Percentiles rank a stretch among this genome's conserved stretches.
phyloP scores from a whole-genome alignment of 2,329 filamentous ascomycete species.

The Diaporthe sp. region DNA sequence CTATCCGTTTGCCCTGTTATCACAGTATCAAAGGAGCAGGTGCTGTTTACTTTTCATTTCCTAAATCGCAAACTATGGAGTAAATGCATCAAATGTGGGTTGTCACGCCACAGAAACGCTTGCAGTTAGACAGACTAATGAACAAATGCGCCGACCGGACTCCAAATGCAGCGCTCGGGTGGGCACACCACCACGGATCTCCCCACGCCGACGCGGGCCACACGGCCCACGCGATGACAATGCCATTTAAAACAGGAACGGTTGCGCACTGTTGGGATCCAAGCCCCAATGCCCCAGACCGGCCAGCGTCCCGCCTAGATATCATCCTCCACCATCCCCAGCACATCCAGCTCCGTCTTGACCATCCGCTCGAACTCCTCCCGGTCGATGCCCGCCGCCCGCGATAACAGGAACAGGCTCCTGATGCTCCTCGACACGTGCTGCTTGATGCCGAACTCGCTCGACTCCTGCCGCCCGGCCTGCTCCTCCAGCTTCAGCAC shows the following conservation, averaged over 20 bases:
- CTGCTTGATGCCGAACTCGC: constrained; percentile 81
- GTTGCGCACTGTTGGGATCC: background rate
- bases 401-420: constrained; percentile 80
- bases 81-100: constrained; percentile 15
- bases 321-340: constrained; percentile 77
- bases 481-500: constrained; percentile 74
- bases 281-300: background rate
- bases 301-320: background rate
- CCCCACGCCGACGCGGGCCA: constrained; percentile 10
- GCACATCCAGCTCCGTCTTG: constrained; percentile 77
- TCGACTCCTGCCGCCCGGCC: constrained; percentile 70
- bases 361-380: constrained; percentile 83
- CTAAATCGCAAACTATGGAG: background rate
- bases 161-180: constrained; percentile 32
- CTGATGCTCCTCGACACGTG: constrained; percentile 84
- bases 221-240: constrained; percentile 12
- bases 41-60: background rate
- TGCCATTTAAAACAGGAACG: constrained; percentile 1
- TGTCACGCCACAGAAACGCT: background rate
- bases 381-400: constrained; percentile 78
- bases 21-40: background rate
- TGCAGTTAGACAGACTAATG: background rate
- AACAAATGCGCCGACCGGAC: constrained; percentile 37
- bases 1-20: background rate
- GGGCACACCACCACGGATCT: constrained; percentile 28